phyloP scores from a whole-genome alignment of 768 basidiomycete species.

The Coprinopsis strossmayeri region DNA sequence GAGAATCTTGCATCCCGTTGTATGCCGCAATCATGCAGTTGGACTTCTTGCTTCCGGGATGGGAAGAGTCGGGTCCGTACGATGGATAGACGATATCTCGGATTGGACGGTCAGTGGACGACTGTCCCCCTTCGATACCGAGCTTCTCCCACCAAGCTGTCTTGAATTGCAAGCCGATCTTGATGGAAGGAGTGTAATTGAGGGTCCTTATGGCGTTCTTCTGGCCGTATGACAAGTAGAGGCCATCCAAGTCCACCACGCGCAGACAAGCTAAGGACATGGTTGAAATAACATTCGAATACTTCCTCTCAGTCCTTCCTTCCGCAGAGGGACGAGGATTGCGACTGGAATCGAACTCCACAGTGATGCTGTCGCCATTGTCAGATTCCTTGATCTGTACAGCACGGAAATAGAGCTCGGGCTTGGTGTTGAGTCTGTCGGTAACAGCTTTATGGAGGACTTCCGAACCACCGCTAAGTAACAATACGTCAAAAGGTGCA shows the following conservation, averaged over 20 bases:
- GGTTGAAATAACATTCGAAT: slow-evolving; percentile 36
- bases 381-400: background rate
- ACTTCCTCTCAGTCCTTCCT: slow-evolving; percentile 14
- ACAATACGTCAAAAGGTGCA: background rate
- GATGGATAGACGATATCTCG: slow-evolving; percentile 32
- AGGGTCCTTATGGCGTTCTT: slow-evolving; percentile 29
- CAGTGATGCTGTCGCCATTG: slow-evolving; percentile 8
- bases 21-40: slow-evolving; percentile 18
- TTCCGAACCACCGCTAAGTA: slow-evolving; percentile 17
- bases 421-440: slow-evolving; percentile 6
- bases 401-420: slow-evolving; percentile 7
- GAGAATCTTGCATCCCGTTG: slow-evolving; percentile 24
- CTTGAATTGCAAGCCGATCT: slow-evolving; percentile 38
- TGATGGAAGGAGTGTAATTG: slow-evolving; percentile 29
- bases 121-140: slow-evolving; percentile 22
- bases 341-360: slow-evolving; percentile 10
- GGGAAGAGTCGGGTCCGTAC: slow-evolving; percentile 21
- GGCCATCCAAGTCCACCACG: slow-evolving; percentile 22
- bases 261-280: slow-evolving; percentile 31
- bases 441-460: slow-evolving; percentile 13
- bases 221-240: slow-evolving; percentile 16
- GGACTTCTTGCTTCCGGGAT: slow-evolving; percentile 3
- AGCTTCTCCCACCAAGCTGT: slow-evolving; percentile 35
- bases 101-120: slow-evolving; percentile 25
- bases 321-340: slow-evolving; percentile 11